phyloP scores from a whole-genome alignment of 768 basidiomycete genomes.

The Pleurotus pulmonarius region DNA sequence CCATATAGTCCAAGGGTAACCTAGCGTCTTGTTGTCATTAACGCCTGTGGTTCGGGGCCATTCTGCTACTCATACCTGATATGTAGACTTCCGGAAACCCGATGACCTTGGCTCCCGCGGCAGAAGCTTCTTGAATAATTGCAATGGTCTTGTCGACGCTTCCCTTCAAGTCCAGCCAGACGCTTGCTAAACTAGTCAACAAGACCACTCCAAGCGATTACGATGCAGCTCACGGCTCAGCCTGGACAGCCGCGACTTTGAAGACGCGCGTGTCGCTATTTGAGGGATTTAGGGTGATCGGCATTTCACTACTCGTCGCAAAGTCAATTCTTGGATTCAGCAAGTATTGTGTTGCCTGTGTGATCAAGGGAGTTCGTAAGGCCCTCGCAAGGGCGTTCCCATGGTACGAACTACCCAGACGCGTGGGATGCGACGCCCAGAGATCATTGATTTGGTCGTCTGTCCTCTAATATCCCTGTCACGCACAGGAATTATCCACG shows the following conservation, averaged over 20 bases:
- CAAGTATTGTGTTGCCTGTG: no score
- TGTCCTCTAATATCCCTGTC: no score
- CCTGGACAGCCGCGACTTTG: slow-evolving; percentile 8
- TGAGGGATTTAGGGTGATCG: slow-evolving; percentile 1
- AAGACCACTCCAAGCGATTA: background rate
- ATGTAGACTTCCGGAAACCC: slow-evolving; percentile 27
- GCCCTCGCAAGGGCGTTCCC: no score
- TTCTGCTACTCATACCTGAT: slow-evolving; percentile 13
- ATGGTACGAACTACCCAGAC: no score
- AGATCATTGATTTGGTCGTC: no score
- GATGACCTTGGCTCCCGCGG: slow-evolving; percentile 24
- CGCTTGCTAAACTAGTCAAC: background rate
- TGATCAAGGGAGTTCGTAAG: no score
- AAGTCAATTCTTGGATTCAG: no score
- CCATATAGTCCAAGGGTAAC: slow-evolving; percentile 29
- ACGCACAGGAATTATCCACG: no score
- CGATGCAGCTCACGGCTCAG: slow-evolving; percentile 1
- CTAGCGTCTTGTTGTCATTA: slow-evolving; percentile 2
- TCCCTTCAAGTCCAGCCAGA: slow-evolving; percentile 15
- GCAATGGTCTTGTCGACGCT: slow-evolving; percentile 24
- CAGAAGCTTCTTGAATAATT: slow-evolving; percentile 23
- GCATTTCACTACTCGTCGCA: background rate
- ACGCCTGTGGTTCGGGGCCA: no score
- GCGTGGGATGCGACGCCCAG: no score
- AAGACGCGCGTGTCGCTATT: slow-evolving; percentile 2